phyloP scores from a whole-genome alignment of 257 asterid genomes.

The Oldenlandia corymbosa region DNA sequence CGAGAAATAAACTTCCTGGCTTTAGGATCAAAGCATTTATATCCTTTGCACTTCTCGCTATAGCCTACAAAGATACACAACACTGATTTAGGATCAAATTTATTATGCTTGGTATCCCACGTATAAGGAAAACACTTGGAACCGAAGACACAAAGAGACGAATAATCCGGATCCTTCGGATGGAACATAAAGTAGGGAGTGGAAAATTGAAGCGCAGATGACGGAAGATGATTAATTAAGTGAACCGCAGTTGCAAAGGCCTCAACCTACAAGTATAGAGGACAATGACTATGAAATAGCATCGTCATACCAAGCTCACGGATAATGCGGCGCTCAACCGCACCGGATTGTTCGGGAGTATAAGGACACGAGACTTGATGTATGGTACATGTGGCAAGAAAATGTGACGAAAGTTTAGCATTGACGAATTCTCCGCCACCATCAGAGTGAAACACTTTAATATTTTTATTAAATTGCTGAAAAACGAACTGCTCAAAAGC shows the following conservation, averaged over 20 bases:
- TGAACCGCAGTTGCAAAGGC: background rate
- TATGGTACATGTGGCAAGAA: background rate
- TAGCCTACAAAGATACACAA: background rate
- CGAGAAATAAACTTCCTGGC: background rate
- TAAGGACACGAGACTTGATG: background rate
- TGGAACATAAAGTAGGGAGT: background rate
- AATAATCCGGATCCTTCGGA: background rate
- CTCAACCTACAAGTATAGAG: background rate
- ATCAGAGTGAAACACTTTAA: background rate
- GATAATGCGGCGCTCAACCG: background rate
- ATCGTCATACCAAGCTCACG: background rate
- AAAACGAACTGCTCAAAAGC: background rate
- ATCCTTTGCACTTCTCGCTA: background rate
- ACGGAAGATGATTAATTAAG: background rate
- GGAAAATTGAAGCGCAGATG: background rate
- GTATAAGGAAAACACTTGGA: background rate
- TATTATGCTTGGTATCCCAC: background rate
- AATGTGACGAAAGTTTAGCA: background rate
- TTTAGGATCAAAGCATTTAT: background rate
- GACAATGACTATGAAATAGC: background rate
- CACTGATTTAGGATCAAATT: background rate
- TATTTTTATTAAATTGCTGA: background rate
- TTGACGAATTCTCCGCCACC: background rate
- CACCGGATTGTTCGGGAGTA: conserved; percentile 1
- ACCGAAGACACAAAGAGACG: background rate